Evolutionary conservation across 73 alveolate species (phyloP), one percentile per base, ranked within the genome.

Genomic region (Urostyla sp.): DNA sequence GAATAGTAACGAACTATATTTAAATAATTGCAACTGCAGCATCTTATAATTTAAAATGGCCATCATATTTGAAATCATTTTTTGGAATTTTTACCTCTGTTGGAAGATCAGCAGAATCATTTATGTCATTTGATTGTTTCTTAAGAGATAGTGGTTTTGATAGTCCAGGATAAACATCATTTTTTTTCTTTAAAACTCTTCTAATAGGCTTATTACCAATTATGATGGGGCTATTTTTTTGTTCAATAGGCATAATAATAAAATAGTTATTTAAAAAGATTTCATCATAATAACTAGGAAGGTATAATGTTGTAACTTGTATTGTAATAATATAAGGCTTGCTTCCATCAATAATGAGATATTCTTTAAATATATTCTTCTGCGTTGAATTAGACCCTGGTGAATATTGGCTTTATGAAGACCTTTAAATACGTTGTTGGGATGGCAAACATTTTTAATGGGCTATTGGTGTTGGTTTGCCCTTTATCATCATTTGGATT

Each of bases 351-450:
- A 27, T 74, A 28, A 74, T 46, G 16, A 57, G 37, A 54, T 30
- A 7, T 49, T 10, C 61, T 2, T 15, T 74, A 20, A 56, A 60
- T n/a, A 54, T 74, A 20, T 52, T 54, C 75, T 30, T 30, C 21
- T 74, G 86, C 38, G 23, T 50, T 54, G 63, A 52, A 54, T 28
- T 74, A 27, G 76, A 74, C 16, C 40, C 44, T 50, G 59, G 23
- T 4, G 58, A 74, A 18, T 74, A 54, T 74, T 60, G 79, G 79
- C 60, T 77, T n/a, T 3, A 38, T 26, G 21, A 36, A 0, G 73
- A 77, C 28, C 27, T 77, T 7, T 48, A 77, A 24, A 66, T 77
- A 20, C 24, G 49, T 37, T 77, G 89, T 53, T 77, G 89, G 81
- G 30, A 30, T 2, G 49, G 46, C 30, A 48, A 48, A 1, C 89